phyloP scores from a whole-genome alignment of 768 basidiomycete genomes.

The Neoboletus subvelutipes region DNA sequence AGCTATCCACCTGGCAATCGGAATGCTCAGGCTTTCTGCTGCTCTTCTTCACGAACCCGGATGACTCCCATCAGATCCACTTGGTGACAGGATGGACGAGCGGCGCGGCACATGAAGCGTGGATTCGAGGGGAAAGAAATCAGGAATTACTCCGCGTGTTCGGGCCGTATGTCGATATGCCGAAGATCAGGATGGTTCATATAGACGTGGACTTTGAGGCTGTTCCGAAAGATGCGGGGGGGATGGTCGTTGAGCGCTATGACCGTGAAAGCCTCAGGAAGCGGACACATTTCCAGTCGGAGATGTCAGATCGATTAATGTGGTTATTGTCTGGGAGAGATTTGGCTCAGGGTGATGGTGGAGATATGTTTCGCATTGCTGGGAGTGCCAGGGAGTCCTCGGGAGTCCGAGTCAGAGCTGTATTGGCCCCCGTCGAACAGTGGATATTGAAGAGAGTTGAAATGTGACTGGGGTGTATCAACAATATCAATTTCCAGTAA shows the following conservation, averaged over 20 bases:
- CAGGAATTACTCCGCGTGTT: conserved; percentile 36
- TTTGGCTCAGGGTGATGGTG: not conserved
- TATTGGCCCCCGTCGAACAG: not conserved
- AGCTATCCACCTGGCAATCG: conserved; percentile 36
- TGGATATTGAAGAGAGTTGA: conserved; percentile 15
- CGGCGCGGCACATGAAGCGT: conserved; percentile 40
- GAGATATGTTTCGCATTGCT: conserved; percentile 17
- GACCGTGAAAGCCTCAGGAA: too few species aligned
- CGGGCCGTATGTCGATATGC: conserved; percentile 31
- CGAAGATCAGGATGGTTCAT: conserved; percentile 36
- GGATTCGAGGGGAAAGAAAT: conserved; percentile 42
- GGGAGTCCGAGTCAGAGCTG: not conserved
- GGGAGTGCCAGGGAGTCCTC: not conserved
- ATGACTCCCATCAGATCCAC: conserved; percentile 29
- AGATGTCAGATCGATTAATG: not conserved
- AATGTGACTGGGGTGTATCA: not conserved
- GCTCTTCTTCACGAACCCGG: conserved; percentile 35
- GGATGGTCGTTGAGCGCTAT: conserved; percentile 13
- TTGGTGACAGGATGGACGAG: conserved; percentile 47
- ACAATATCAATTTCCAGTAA: too few species aligned
- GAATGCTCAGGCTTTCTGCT: conserved; percentile 43
- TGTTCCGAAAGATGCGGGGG: conserved; percentile 19
- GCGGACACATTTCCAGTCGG: not conserved
- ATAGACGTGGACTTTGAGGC: conserved; percentile 38
- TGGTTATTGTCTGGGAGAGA: conserved; percentile 18